A percentile compares a stretch with the other conserved stretches of the same genome.
Conservation (phyloP, 2,329 filamentous ascomycete species). For the Fusarium ambrosium region DNA sequence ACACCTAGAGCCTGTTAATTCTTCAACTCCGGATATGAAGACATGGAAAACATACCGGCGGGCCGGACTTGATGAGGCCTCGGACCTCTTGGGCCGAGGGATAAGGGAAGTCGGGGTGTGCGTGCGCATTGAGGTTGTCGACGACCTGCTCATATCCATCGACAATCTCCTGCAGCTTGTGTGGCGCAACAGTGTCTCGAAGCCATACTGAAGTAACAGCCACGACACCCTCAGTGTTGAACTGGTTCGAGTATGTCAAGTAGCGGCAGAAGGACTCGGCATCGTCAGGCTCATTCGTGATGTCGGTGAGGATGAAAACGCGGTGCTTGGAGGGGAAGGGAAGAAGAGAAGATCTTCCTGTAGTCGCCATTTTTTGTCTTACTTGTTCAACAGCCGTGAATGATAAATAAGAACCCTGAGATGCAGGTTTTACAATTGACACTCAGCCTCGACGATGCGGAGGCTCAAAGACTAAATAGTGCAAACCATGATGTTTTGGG, state of each 20-base stretch:
- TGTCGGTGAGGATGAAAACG: slow-evolving; percentile 61
- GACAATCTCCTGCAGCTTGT: slow-evolving; percentile 54
- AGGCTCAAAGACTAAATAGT: slow-evolving; percentile 5
- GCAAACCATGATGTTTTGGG: neutral
- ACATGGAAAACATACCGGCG: slow-evolving; percentile 15
- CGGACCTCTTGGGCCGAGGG: slow-evolving; percentile 53
- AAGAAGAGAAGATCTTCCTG: slow-evolving; percentile 4
- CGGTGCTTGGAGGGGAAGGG: slow-evolving; percentile 47
- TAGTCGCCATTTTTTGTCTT: neutral
- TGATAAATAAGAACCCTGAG: neutral
- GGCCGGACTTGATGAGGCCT: slow-evolving; percentile 52
- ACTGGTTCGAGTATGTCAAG: slow-evolving; percentile 60
- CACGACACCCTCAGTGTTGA: slow-evolving; percentile 58
- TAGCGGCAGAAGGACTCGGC: slow-evolving; percentile 60
- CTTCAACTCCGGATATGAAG: too few relatives aligned
- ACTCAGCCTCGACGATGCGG: neutral
- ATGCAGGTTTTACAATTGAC: neutral
- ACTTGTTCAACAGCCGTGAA: neutral
- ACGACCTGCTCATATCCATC: slow-evolving; percentile 58
- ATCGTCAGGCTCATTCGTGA: slow-evolving; percentile 62
- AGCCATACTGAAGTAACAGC: slow-evolving; percentile 62
- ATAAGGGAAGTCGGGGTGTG: slow-evolving; percentile 57
- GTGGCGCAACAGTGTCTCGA: slow-evolving; percentile 53
- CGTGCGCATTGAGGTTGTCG: slow-evolving; percentile 62
- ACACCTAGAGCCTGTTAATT: slow-evolving; percentile 28